These are phyloP conservation scores for Triticum dicoccoides DNA, from an alignment of 176 grass and related monocot genomes.

Conservation along the genomic window DNA sequence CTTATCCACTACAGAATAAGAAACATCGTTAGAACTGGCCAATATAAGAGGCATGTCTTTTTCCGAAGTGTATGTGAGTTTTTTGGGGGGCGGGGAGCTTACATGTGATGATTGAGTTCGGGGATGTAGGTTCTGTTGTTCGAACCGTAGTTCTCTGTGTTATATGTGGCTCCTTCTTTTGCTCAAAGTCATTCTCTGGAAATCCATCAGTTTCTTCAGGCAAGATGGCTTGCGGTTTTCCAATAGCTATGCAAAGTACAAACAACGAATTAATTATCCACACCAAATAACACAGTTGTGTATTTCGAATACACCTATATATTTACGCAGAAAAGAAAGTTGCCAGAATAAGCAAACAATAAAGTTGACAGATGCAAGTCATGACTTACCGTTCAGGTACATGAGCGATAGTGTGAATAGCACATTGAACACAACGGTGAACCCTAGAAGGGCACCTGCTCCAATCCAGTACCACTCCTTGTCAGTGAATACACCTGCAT, in stretches of 20 bases:
- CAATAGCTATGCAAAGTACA: constrained; percentile 59
- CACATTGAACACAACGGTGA: constrained; percentile 86
- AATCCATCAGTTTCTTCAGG: constrained; percentile 70
- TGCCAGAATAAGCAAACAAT: constrained; percentile 11
- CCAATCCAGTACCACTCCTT: constrained; percentile 93
- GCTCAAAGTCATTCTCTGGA: constrained; percentile 16
- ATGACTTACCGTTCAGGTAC: constrained; percentile 81
- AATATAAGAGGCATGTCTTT: constrained; percentile 6
- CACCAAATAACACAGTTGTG: not conserved
- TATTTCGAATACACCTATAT: not conserved
- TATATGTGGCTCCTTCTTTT: constrained; percentile 19
- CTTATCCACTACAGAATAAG: constrained; percentile 48
- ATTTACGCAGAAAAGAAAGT: constrained; percentile 5
- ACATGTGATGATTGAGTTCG: constrained; percentile 54
- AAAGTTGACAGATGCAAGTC: constrained; percentile 12
- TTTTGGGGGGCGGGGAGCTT: not conserved
- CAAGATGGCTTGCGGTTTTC: constrained; percentile 77
- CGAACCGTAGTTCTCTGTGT: constrained; percentile 2
- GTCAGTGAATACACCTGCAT: constrained; percentile 52
- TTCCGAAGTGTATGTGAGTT: not conserved
- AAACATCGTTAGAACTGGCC: constrained; percentile 15
- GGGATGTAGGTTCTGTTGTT: constrained; percentile 22
- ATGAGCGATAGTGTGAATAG: constrained; percentile 85
- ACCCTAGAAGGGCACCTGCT: constrained; percentile 72
- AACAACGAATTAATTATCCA: constrained; percentile 6